phyloP scores from a whole-genome alignment of 768 basidiomycete species.

The Mycena floridula region DNA sequence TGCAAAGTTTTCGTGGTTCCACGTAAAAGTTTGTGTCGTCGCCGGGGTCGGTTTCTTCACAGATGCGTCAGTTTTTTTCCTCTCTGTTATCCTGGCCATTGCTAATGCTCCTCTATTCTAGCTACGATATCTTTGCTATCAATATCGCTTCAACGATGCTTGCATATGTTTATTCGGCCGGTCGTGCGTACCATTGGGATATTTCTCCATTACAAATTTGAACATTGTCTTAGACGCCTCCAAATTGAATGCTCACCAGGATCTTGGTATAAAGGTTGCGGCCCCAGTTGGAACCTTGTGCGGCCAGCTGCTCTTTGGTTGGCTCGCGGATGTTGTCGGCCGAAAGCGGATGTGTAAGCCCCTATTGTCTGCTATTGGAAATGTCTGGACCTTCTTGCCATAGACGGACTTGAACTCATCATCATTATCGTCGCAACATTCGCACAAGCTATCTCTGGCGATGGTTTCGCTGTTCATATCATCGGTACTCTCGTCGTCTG shows the following conservation, averaged over 20 bases:
- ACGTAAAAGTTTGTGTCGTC: slow-evolving; percentile 66
- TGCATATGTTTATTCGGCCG: slow-evolving; percentile 70
- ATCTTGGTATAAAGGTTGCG: slow-evolving; percentile 73
- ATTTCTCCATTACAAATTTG: no score
- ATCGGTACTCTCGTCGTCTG: slow-evolving; percentile 77
- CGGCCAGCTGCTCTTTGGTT: slow-evolving; percentile 76
- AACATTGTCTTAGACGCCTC: no score
- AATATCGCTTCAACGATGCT: slow-evolving; percentile 82
- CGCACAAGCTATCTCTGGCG: slow-evolving; percentile 70
- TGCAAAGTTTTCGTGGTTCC: slow-evolving; percentile 86
- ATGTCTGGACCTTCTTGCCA: slow-evolving; percentile 29
- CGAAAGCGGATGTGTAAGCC: slow-evolving; percentile 71
- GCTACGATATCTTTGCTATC: slow-evolving; percentile 85
- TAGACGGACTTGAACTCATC: slow-evolving; percentile 71
- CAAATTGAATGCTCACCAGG: slow-evolving; percentile 60
- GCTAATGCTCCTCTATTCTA: no score
- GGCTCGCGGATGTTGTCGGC: slow-evolving; percentile 71
- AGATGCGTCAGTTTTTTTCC: slow-evolving; percentile 55
- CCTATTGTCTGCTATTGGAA: neutral
- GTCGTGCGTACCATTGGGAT: no score
- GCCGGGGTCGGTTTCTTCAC: slow-evolving; percentile 90
- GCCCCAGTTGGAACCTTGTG: slow-evolving; percentile 70
- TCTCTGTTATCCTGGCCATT: no score
- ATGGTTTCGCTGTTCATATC: slow-evolving; percentile 59
- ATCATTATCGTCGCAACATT: slow-evolving; percentile 80